Conservation (phyloP, 352 stramenopile genomes). For the Phytophthora melonis region DNA sequence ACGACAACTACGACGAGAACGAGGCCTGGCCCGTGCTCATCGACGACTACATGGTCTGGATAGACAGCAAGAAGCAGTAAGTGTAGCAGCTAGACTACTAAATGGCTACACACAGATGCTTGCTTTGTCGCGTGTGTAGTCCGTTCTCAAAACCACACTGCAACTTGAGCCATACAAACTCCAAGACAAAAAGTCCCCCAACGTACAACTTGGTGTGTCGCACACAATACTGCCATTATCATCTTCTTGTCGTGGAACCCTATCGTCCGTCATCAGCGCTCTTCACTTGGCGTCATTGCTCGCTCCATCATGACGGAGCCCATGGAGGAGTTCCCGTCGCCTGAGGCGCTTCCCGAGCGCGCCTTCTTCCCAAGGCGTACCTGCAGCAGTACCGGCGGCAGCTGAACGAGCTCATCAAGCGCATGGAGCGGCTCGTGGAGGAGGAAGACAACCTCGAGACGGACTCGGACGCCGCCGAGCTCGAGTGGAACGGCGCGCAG, state of each 20-base stretch:
- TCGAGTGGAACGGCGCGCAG: slow-evolving; percentile 50
- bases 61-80: slow-evolving; percentile 74
- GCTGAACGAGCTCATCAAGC: slow-evolving; percentile 62
- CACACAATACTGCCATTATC: slow-evolving; percentile 22
- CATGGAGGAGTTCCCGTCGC: slow-evolving; percentile 18
- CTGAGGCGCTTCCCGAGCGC: slow-evolving; percentile 57
- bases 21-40: slow-evolving; percentile 92
- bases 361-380: slow-evolving; percentile 67
- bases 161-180: slow-evolving; percentile 10
- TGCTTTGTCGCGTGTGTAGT: too few relatives aligned
- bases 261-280: background rate
- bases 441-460: slow-evolving; percentile 67
- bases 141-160: background rate
- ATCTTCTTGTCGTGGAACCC: background rate
- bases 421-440: slow-evolving; percentile 66
- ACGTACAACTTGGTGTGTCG: background rate
- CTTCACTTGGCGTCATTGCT: slow-evolving; percentile 3
- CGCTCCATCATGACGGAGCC: background rate
- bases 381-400: slow-evolving; percentile 70
- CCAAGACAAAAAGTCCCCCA: background rate
- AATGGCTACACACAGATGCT: background rate
- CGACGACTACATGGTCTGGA: slow-evolving; percentile 90
- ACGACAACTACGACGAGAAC: slow-evolving; percentile 91
- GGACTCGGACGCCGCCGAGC: slow-evolving; percentile 42
- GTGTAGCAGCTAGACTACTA: background rate